phyloP scores from a whole-genome alignment of 129 eudicot species.

The Scalesia atractyloides region DNA sequence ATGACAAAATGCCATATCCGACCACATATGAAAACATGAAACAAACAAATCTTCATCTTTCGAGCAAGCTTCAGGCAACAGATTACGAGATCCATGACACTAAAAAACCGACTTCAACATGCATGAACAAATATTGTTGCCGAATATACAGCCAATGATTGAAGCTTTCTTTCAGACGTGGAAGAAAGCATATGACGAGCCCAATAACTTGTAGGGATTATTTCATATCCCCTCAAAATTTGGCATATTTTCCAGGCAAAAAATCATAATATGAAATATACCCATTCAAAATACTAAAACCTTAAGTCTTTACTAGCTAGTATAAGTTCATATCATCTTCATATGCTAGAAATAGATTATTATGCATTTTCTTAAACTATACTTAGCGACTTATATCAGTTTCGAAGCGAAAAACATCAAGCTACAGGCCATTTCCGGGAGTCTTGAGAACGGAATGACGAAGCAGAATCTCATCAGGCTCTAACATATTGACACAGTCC shows the following conservation, averaged over 20 bases:
- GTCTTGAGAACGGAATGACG: neutral
- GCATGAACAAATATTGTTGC: neutral
- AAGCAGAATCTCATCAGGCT: constrained; percentile 11
- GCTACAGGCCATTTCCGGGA: constrained; percentile 11
- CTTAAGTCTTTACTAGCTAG: too few relatives aligned
- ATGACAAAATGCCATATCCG: neutral
- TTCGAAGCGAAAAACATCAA: neutral
- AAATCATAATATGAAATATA: too few relatives aligned
- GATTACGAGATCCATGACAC: neutral
- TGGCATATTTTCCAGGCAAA: too few relatives aligned
- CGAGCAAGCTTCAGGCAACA: neutral
- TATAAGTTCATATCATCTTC: too few relatives aligned
- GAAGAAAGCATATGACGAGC: neutral
- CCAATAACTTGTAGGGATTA: too few relatives aligned
- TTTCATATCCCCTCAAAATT: too few relatives aligned
- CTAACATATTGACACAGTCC: neutral
- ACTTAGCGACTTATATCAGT: too few relatives aligned
- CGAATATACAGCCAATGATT: too few relatives aligned
- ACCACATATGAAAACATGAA: neutral
- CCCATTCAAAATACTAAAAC: too few relatives aligned
- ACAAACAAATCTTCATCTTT: neutral
- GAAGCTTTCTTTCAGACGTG: neutral
- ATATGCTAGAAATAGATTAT: neutral
- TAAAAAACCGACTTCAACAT: neutral
- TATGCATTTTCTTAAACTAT: neutral